Base-by-base conservation (phyloP, 2,329 filamentous ascomycete genomes). In the Emergomyces pasteurianus region DNA sequence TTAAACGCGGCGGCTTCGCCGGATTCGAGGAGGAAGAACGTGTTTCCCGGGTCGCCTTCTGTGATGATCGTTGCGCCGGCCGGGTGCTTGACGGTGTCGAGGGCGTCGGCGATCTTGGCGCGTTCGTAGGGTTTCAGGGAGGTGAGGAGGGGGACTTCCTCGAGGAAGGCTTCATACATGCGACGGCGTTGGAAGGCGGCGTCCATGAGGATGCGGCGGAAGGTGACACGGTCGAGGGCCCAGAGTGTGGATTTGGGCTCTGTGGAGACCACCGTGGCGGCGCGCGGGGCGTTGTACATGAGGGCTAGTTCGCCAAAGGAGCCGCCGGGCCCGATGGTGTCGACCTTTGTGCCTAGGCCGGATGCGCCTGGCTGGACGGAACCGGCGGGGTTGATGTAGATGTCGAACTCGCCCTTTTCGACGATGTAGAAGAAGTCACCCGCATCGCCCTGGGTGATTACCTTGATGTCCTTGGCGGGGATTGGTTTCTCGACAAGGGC, bases 351-450 rank as follows among this genome's bases (percentile, higher is more conserved):
- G 57, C 94, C 94, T 77, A 96, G 81, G 12, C 92, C 94, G 54
- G 42, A 21, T 21, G 52, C 7, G 0, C 92, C 92, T 8, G 90
- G 81, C 71, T 95, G 89, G 59, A 95, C 81, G 47, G 84, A 79
- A 63, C 94, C 92, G 10, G 82, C 82, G 14, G 81, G 74, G 73
- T 96, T 92, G 75, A 97, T 92, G 71, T 94, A 90, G 61, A 97
- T 87, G 68, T 96, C 90, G 70, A 97, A 97, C 26, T 81, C 81
- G 47, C 94, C 94, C 65, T 87, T 88, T 74, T 99, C 94, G 21
- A 97, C 91, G 31, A 99, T 86, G 74, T 99, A 99, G 78, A 99
- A 99, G 79, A 89, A 97, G 75, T 99, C 94, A 50, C 94, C 94
- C 0, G 92, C 87, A 70, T 97, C 94, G 60, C 94, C 94, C 78